Percentiles rank a stretch among this genome's conserved stretches.
Conservation (phyloP, 169 alveolate genomes). For the Cryptosporidium canis region DNA sequence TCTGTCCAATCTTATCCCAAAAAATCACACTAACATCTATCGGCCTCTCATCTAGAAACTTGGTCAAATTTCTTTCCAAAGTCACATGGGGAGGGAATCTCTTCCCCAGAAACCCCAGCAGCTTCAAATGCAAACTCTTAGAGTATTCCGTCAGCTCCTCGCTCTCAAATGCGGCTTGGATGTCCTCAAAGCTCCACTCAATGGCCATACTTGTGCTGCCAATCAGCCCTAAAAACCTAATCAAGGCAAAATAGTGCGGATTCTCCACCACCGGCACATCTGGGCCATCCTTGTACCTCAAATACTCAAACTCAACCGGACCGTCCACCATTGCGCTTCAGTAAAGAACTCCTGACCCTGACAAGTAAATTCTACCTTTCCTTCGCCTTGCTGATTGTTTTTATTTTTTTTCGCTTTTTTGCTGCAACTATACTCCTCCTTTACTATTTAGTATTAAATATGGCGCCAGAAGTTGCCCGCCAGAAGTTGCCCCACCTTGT, state of each 20-base stretch:
- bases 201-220: slow-evolving; percentile 40
- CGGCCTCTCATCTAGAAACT: slow-evolving; percentile 65
- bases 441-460: too few species aligned
- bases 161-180: slow-evolving; percentile 16
- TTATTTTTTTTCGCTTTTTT: neutral
- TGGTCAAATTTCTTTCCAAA: slow-evolving; percentile 52
- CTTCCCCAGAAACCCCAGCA: slow-evolving; percentile 52
- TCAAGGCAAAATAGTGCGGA: slow-evolving; percentile 62
- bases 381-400: neutral
- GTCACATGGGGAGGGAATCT: slow-evolving; percentile 71
- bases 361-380: neutral
- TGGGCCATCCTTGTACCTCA: slow-evolving; percentile 60
- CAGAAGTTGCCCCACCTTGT: too few species aligned
- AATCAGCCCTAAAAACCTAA: slow-evolving; percentile 36
- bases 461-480: too few species aligned
- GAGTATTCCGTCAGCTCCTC: slow-evolving; percentile 57
- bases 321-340: neutral
- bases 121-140: slow-evolving; percentile 38
- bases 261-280: slow-evolving; percentile 64
- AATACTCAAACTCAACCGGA: slow-evolving; percentile 25
- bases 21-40: slow-evolving; percentile 44
- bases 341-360: neutral
- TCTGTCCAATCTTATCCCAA: slow-evolving; percentile 27
- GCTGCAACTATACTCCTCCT: neutral
- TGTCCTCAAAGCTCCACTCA: slow-evolving; percentile 56